Evolutionary conservation across 2,329 filamentous ascomycete genomes (phyloP).

Genomic region (Talaromyces sp.): DNA sequence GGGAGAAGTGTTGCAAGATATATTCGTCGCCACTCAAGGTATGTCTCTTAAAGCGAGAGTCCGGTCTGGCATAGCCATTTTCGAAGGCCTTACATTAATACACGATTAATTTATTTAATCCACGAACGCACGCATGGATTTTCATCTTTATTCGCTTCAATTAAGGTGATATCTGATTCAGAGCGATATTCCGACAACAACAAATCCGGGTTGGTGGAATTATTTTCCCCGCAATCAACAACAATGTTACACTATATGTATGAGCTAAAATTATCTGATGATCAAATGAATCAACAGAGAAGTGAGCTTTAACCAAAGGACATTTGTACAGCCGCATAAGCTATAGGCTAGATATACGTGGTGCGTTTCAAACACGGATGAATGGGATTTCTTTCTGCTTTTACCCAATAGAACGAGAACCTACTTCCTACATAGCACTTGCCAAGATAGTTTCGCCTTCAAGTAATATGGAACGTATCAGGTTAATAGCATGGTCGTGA

Average conservation of each 20-base stretch:
- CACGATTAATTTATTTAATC: not conserved
- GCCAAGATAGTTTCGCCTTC: not conserved
- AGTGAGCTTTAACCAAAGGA: not conserved
- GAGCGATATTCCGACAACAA: not conserved
- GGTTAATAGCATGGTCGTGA: too few species aligned
- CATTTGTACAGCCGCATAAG: too few species aligned
- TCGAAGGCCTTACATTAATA: not conserved
- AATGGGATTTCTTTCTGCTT: too few species aligned
- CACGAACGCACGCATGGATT: not conserved
- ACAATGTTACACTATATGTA: not conserved
- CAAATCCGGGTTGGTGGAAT: not conserved
- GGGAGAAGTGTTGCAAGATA: not conserved
- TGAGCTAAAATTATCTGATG: not conserved
- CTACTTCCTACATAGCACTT: not conserved
- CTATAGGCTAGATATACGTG: too few species aligned
- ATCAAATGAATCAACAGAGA: not conserved
- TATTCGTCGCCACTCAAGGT: not conserved
- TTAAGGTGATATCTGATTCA: not conserved
- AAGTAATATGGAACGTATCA: not conserved
- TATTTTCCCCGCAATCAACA: not conserved
- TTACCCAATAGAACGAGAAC: not conserved
- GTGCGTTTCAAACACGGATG: too few species aligned
- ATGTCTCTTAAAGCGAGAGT: not conserved
- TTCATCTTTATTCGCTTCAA: not conserved
- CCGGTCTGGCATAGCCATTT: not conserved